These are phyloP conservation scores for Suillus weaverae DNA, from an alignment of 768 basidiomycete genomes.

Conservation along the genomic window DNA sequence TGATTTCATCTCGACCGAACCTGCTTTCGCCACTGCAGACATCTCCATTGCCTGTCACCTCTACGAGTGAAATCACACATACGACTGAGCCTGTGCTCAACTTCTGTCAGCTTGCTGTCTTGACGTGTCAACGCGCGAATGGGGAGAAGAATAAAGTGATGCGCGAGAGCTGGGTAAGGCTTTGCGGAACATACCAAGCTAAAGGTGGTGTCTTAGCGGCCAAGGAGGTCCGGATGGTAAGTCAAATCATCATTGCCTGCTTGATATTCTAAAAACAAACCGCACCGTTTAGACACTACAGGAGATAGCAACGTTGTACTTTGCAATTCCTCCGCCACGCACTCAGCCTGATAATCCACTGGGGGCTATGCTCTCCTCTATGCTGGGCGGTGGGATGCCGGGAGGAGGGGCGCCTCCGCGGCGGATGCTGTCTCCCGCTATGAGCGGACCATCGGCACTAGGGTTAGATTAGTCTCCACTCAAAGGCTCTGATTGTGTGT, in stretches of 20 bases:
- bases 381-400: constrained; percentile 74
- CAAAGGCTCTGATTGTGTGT: constrained; percentile 8
- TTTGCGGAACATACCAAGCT: constrained; percentile 83
- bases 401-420: constrained; percentile 25
- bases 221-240: constrained; percentile 64
- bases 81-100: constrained; percentile 80
- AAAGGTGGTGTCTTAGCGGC: constrained; percentile 60
- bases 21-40: constrained; percentile 41
- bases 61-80: constrained; percentile 63
- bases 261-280: neutral
- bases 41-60: constrained; percentile 45
- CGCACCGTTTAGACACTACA: constrained; percentile 51
- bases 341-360: constrained; percentile 74
- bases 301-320: constrained; percentile 75
- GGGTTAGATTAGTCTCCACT: constrained; percentile 25
- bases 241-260: constrained; percentile 20
- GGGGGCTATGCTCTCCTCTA: constrained; percentile 83
- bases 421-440: constrained; percentile 30
- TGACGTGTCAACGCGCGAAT: constrained; percentile 85
- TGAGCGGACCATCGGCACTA: constrained; percentile 23
- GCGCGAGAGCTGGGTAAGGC: constrained; percentile 81
- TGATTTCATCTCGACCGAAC: constrained; percentile 49
- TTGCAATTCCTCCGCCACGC: constrained; percentile 82
- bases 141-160: constrained; percentile 75
- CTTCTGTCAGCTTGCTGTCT: constrained; percentile 85